A percentile compares a stretch with the other conserved stretches of the same genome.
phyloP scores from a whole-genome alignment of 2,329 filamentous ascomycete species.

The Neopestalotiopsis clavispora region DNA sequence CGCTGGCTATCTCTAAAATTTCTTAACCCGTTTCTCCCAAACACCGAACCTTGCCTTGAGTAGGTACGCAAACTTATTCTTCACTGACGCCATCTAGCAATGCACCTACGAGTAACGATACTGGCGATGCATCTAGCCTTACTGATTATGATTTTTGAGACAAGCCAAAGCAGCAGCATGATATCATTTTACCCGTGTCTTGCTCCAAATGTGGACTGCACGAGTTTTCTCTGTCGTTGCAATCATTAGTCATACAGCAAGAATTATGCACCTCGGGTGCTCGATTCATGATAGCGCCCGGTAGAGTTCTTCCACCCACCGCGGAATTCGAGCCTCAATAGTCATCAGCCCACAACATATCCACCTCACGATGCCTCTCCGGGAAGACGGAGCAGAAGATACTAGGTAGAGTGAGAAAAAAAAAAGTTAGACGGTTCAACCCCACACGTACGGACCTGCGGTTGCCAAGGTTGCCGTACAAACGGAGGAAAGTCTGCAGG shows the following conservation, averaged over 20 bases:
- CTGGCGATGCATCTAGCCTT: neutral
- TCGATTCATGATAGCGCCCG: neutral
- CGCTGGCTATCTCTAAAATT: neutral
- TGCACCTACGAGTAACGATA: neutral
- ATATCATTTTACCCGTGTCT: neutral
- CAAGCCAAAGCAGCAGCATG: neutral
- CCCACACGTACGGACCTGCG: conserved; percentile 3
- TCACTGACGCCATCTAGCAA: neutral
- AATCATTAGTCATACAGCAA: neutral
- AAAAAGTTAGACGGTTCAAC: conserved; percentile 7
- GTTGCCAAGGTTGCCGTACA: conserved; percentile 14
- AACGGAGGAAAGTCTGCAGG: conserved; percentile 9
- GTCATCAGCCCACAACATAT: conserved; percentile 4
- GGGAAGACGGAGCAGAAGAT: neutral
- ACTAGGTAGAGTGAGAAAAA: neutral
- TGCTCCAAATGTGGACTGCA: neutral
- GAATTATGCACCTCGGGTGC: neutral
- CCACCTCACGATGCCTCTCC: conserved; percentile 9
- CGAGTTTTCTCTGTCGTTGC: neutral
- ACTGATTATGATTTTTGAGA: neutral
- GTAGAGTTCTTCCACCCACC: neutral
- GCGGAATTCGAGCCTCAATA: conserved; percentile 10
- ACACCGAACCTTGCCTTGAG: conserved; percentile 5
- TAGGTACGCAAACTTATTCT: neutral
- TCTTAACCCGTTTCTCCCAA: neutral